phyloP scores from a whole-genome alignment of 495 filamentous ascomycete species.

The Aspergillus conjunctus region DNA sequence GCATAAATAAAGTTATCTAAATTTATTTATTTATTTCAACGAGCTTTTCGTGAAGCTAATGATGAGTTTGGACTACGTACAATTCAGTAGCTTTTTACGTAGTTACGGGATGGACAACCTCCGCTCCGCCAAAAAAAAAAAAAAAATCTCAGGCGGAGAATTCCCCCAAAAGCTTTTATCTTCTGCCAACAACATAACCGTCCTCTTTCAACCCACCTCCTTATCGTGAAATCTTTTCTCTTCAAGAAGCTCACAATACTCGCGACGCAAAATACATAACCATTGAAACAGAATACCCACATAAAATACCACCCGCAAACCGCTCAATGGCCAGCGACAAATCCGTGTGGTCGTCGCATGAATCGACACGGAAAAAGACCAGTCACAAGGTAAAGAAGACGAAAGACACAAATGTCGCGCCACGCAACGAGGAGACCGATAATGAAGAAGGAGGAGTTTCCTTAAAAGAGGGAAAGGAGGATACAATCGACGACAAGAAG shows the following conservation, averaged over 20 bases:
- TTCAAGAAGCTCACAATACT: neutral
- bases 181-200: conserved; percentile 2
- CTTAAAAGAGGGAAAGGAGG: conserved; percentile 6
- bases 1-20: no score
- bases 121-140: conserved; percentile 9
- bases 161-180: conserved; percentile 15
- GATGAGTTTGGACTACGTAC: no score
- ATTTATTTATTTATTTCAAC: no score
- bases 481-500: conserved; percentile 27
- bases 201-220: no score
- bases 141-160: conserved; percentile 27
- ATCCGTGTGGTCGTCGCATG: conserved; percentile 40
- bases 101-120: neutral
- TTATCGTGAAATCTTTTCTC: no score
- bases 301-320: neutral
- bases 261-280: conserved; percentile 5
- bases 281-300: neutral
- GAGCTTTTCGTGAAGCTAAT: no score
- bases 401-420: conserved; percentile 39
- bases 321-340: conserved; percentile 27
- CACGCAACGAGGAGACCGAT: conserved; percentile 2
- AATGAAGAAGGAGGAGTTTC: neutral
- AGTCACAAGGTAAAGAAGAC: conserved; percentile 73
- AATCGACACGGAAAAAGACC: conserved; percentile 77
- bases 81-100: no score